Evolutionary conservation across 805 yeast genomes (phyloP), one percentile per base, ranked within the genome.

Genomic region (Debaryomyces prosopidis): DNA sequence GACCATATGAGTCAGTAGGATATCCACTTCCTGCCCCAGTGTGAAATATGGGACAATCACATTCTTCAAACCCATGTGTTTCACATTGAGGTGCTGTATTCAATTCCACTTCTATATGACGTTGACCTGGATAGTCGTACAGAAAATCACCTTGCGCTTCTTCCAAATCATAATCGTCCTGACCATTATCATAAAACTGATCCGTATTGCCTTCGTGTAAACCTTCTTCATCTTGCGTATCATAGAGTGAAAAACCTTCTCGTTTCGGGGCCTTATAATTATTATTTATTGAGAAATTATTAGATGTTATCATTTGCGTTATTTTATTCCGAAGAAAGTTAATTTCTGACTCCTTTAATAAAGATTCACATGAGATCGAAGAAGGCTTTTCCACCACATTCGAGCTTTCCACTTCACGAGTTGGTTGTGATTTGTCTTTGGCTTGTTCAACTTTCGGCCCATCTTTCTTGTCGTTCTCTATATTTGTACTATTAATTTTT

Each of bases 71-170:
- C 9, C 66, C 65, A 46, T 62, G 69, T 20, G 52, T 55, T 8
- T 57, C 60, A 35, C 72, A 63, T 18, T 62, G 63, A 1, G 70
- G 64, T 3, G 62, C 60, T 11, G 68, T 57, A 43, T 69, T 69
- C 23, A 71, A 55, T 51, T 71, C 76, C 7, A 71, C 68, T 49
- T 71, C 76, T 15, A 71, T 68, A 48, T 69, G 77, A 45, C 68
- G 75, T 2, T 65, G 57, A 6, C 69, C 64, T 1, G 61, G 55
- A 32, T 63, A 61, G n/a, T 59, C 60, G 48, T 63, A 63, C 58
- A 54, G 59, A 47, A 62, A 63, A 17, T 52, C 54, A 33, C 59
- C 68, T 12, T 59, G 53, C 9, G 69, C 49, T 42, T 71, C 76
- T 14, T 66, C 68, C 5, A 71, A 50, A 48, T 69, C 74, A 53